Percentiles rank a stretch among this genome's conserved stretches.
These are phyloP conservation scores for Neostapfia colusana DNA, from an alignment of 176 grass and related monocot species.

Conservation along the genomic window DNA sequence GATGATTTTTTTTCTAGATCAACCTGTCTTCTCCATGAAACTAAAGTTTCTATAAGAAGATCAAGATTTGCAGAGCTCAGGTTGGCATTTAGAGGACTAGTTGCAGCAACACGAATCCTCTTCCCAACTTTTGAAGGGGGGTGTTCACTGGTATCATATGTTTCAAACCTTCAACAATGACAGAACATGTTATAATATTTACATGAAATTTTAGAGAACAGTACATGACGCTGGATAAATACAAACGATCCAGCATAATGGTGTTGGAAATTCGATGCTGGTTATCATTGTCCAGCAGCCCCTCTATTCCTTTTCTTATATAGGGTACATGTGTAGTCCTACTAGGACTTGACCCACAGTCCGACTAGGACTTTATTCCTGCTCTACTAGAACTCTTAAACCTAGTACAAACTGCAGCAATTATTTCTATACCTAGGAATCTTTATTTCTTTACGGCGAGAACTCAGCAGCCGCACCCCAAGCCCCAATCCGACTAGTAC, in stretches of 20 bases:
- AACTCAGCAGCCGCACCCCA: too few relatives aligned
- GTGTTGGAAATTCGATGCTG: too few relatives aligned
- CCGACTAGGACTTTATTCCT: too few relatives aligned
- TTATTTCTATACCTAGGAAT: too few relatives aligned
- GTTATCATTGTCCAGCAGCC: too few relatives aligned
- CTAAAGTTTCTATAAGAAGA: conserved; percentile 77
- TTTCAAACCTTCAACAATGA: conserved; percentile 79
- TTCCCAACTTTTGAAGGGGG: conserved; percentile 77
- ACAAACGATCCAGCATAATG: conserved; percentile 14
- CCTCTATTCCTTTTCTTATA: too few relatives aligned
- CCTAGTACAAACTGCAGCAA: too few relatives aligned
- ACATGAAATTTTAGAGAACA: conserved; percentile 16
- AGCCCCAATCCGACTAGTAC: too few relatives aligned
- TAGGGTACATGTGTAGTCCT: too few relatives aligned
- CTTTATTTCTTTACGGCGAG: too few relatives aligned
- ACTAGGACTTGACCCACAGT: too few relatives aligned
- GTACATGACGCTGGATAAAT: neutral
- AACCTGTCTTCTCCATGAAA: conserved; percentile 88
- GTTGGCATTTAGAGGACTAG: conserved; percentile 77
- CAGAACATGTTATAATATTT: conserved; percentile 38
- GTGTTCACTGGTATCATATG: conserved; percentile 76
- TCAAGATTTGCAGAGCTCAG: conserved; percentile 87
- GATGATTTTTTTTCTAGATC: conserved; percentile 73
- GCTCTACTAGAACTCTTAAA: too few relatives aligned
- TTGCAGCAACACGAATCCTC: conserved; percentile 81